A percentile compares a stretch with the other conserved stretches of the same genome.
Evolutionary conservation across 2,329 filamentous ascomycete species (phyloP).

Genomic region (Pseudonectria foliicola): DNA sequence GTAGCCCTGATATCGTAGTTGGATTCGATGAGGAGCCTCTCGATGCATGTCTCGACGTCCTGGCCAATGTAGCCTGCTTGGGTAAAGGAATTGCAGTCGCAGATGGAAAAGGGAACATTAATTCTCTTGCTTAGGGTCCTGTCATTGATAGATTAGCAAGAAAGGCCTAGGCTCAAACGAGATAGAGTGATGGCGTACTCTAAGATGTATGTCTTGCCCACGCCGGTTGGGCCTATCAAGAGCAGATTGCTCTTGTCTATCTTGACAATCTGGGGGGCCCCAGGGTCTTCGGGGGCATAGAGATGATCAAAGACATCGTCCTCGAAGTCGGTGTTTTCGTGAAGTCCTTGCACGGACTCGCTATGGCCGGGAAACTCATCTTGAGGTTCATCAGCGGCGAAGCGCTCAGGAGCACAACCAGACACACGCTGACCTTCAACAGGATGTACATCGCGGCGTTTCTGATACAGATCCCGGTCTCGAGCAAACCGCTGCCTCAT

Average conservation of each 20-base stretch:
- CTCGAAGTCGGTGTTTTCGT: constrained; percentile 27
- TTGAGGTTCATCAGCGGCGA: constrained; percentile 33
- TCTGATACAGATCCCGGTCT: constrained; percentile 54
- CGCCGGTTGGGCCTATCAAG: constrained; percentile 83
- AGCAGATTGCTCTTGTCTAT: constrained; percentile 96
- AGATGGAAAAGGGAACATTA: constrained; percentile 93
- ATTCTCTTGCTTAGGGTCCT: constrained; percentile 87
- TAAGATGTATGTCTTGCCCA: constrained; percentile 93
- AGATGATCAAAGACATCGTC: constrained; percentile 34
- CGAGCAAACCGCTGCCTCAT: constrained; percentile 64
- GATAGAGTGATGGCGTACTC: constrained; percentile 38
- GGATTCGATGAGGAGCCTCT: constrained; percentile 79
- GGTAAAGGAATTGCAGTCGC: constrained; percentile 91
- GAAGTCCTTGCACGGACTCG: constrained; percentile 38
- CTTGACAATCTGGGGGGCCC: constrained; percentile 48
- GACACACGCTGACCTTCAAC: constrained; percentile 60
- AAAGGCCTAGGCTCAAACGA: background rate
- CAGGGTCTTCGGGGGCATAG: constrained; percentile 41
- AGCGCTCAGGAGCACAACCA: constrained; percentile 21
- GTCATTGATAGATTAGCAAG: constrained; percentile 14
- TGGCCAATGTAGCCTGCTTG: constrained; percentile 97
- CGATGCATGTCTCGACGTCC: constrained; percentile 93
- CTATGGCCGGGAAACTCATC: constrained; percentile 50
- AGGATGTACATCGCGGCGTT: constrained; percentile 57
- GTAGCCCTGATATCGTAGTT: constrained; percentile 81